phyloP scores from a whole-genome alignment of 2,329 filamentous ascomycete species.

The Lachnellula subtilissima region DNA sequence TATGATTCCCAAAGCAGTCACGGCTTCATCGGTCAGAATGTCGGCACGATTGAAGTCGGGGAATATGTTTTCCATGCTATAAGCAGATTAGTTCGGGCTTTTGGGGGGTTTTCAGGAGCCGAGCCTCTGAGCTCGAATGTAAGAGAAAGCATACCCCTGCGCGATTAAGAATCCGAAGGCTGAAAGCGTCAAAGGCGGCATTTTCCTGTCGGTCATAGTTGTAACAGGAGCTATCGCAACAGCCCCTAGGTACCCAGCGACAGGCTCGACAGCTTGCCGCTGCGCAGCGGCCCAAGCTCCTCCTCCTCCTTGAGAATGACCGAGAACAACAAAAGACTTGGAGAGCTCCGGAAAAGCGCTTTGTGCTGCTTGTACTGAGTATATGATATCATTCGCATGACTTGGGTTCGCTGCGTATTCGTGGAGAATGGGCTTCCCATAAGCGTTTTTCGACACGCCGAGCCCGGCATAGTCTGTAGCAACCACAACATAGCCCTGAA shows the following conservation, averaged over 20 bases:
- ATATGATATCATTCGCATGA: constrained; percentile 40
- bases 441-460: constrained; percentile 33
- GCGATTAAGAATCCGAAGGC: background rate
- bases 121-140: too few relatives aligned
- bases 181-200: background rate
- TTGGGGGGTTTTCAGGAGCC: too few relatives aligned
- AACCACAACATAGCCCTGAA: constrained; percentile 41
- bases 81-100: background rate
- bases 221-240: constrained; percentile 6
- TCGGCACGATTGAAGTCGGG: constrained; percentile 1
- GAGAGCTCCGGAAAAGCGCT: constrained; percentile 36
- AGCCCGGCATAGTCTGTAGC: constrained; percentile 43
- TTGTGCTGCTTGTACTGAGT: constrained; percentile 39
- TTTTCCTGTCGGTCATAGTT: background rate
- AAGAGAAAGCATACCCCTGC: background rate
- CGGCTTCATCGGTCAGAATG: background rate
- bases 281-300: constrained; percentile 39
- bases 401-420: constrained; percentile 37
- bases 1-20: background rate
- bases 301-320: constrained; percentile 44
- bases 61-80: background rate
- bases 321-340: constrained; percentile 39
- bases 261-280: constrained; percentile 1
- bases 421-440: constrained; percentile 36
- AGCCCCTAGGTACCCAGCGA: constrained; percentile 10